Conservation (phyloP, 1,284 basidiomycete genomes). For the Vanrija pseudolonga region DNA sequence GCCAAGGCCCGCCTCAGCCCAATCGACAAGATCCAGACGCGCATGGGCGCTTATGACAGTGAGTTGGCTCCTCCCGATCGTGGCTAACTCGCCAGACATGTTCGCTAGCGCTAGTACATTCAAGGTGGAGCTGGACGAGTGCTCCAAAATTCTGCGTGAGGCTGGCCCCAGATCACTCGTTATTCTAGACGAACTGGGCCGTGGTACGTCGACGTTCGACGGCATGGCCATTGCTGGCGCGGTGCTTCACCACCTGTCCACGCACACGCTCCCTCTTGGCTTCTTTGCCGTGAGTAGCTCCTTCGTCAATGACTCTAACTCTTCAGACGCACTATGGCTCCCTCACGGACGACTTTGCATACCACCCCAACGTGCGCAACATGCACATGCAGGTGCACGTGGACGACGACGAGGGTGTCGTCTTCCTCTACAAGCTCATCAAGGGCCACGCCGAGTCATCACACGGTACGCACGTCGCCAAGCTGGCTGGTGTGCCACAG, state of each 20-base stretch:
- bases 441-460: slow-evolving; percentile 84
- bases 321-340: slow-evolving; percentile 50
- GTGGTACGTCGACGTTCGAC: slow-evolving; percentile 63
- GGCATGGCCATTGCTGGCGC: slow-evolving; percentile 95
- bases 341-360: slow-evolving; percentile 55
- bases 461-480: slow-evolving; percentile 89
- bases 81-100: slow-evolving; percentile 60
- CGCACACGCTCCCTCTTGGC: slow-evolving; percentile 74
- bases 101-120: slow-evolving; percentile 92
- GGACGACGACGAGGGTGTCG: slow-evolving; percentile 83
- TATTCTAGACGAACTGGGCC: slow-evolving; percentile 89
- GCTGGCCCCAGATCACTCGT: slow-evolving; percentile 88
- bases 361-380: slow-evolving; percentile 86
- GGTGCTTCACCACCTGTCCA: slow-evolving; percentile 87
- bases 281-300: slow-evolving; percentile 51
- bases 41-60: slow-evolving; percentile 96
- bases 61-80: no score
- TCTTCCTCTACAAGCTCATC: slow-evolving; percentile 90
- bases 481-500: slow-evolving; percentile 72
- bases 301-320: slow-evolving; percentile 1
- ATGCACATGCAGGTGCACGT: slow-evolving; percentile 94
- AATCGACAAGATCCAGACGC: slow-evolving; percentile 88
- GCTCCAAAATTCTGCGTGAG: slow-evolving; percentile 84
- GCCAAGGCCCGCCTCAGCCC: slow-evolving; percentile 75
- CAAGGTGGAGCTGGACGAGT: slow-evolving; percentile 94